Percentiles rank a stretch among this genome's conserved stretches.
Conservation (phyloP, 1,284 basidiomycete genomes). For the Sanguinoderma infundibulare region DNA sequence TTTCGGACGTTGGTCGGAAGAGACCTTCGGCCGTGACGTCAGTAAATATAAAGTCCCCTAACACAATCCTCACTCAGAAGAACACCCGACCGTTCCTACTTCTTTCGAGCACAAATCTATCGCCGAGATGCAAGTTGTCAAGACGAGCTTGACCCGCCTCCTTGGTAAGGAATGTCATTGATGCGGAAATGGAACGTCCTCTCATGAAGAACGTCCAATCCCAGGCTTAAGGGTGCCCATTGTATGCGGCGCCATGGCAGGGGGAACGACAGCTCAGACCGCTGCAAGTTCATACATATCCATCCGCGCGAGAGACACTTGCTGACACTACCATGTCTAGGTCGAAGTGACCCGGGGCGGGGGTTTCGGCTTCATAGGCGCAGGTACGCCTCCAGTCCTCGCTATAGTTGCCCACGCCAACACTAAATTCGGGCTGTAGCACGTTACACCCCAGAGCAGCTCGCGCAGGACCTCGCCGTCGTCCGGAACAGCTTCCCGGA, state of each 20-base stretch:
- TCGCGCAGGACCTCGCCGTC: slow-evolving; percentile 52
- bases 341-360: slow-evolving; percentile 63
- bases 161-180: slow-evolving; percentile 22
- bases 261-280: slow-evolving; percentile 62
- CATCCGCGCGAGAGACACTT: background rate
- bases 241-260: slow-evolving; percentile 70
- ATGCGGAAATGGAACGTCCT: background rate
- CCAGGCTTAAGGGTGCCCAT: slow-evolving; percentile 54
- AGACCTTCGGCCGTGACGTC: background rate
- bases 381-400: slow-evolving; percentile 43
- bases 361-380: slow-evolving; percentile 72
- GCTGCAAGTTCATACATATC: slow-evolving; percentile 44
- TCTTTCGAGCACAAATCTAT: background rate
- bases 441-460: slow-evolving; percentile 39
- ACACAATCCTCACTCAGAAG: background rate
- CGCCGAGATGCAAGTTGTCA: slow-evolving; percentile 27
- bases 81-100: background rate
- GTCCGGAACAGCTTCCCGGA: slow-evolving; percentile 46
- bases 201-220: background rate
- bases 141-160: slow-evolving; percentile 42
- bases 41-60: background rate
- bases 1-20: background rate
- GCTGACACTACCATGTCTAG: slow-evolving; percentile 13
- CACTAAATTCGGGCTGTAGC: slow-evolving; percentile 5
- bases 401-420: background rate